Evolutionary conservation across 2,329 filamentous ascomycete species (phyloP).

Genomic region (Chaetoscypha palmicola): DNA sequence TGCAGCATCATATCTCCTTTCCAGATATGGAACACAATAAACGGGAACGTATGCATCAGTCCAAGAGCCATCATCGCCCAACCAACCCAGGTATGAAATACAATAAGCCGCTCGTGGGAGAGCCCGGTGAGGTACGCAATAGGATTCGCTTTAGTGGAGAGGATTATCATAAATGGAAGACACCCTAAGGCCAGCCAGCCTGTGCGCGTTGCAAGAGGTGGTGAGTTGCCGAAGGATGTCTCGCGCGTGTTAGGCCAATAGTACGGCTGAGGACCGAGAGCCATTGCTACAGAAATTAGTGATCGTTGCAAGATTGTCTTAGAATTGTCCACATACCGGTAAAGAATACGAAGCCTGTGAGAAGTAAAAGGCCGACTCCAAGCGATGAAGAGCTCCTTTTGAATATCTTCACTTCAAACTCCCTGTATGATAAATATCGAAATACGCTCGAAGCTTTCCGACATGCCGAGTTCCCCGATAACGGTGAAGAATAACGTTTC

Average conservation of each 20-base stretch:
- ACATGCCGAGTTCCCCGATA: not conserved
- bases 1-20: conserved; percentile 68
- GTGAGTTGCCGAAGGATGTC: conserved; percentile 52
- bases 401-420: conserved; percentile 8
- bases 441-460: not conserved
- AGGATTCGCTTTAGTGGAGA: conserved; percentile 77
- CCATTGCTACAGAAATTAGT: conserved; percentile 10
- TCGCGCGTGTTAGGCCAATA: conserved; percentile 17
- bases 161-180: conserved; percentile 65
- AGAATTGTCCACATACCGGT: conserved; percentile 12
- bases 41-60: conserved; percentile 77
- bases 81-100: conserved; percentile 82
- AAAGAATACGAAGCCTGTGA: conserved; percentile 12
- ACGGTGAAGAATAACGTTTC: not conserved
- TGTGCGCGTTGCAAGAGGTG: conserved; percentile 73
- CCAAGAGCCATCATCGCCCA: conserved; percentile 77
- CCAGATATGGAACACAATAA: conserved; percentile 78
- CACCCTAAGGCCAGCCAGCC: conserved; percentile 88
- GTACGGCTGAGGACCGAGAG: conserved; percentile 15
- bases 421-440: conserved; percentile 10
- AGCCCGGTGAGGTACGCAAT: conserved; percentile 78
- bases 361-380: conserved; percentile 12
- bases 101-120: conserved; percentile 81
- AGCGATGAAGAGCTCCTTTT: conserved; percentile 11
- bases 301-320: not conserved